Conservation (phyloP, 108 stramenopile species). For the Poteriospumella lacustris region DNA sequence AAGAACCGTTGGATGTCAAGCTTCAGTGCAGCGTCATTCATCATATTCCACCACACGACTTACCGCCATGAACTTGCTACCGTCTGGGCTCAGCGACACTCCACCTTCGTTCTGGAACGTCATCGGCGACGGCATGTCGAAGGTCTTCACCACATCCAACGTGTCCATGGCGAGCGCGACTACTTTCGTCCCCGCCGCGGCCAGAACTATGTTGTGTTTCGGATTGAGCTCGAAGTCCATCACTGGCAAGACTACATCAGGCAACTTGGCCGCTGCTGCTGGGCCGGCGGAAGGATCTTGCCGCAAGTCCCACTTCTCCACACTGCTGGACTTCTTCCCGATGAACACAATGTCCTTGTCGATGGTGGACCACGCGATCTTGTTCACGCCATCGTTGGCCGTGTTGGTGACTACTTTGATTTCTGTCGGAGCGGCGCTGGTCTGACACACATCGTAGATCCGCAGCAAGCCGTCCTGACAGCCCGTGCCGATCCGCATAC, state of each 20-base stretch:
- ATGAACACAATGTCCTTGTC: not conserved
- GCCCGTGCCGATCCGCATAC: slow-evolving; percentile 72
- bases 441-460: slow-evolving; percentile 59
- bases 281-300: not conserved
- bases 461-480: slow-evolving; percentile 86
- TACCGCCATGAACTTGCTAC: slow-evolving; percentile 74
- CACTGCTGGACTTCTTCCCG: not conserved
- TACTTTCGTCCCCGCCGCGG: not conserved
- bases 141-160: slow-evolving; percentile 1
- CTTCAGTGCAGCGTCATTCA: no score
- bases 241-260: not conserved
- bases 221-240: slow-evolving; percentile 1
- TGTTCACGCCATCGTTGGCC: slow-evolving; percentile 31
- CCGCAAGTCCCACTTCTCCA: slow-evolving; percentile 21
- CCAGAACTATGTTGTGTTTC: not conserved
- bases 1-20: no score
- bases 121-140: slow-evolving; percentile 71
- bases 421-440: not conserved
- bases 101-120: slow-evolving; percentile 92
- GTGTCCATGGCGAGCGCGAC: not conserved
- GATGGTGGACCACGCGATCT: slow-evolving; percentile 30
- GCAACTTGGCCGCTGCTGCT: not conserved
- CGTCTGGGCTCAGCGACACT: slow-evolving; percentile 75
- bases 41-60: no score
- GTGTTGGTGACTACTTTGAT: not conserved